Evolutionary conservation across 208 protist species (phyloP).

Genomic region (Strigomonas culicis): DNA sequence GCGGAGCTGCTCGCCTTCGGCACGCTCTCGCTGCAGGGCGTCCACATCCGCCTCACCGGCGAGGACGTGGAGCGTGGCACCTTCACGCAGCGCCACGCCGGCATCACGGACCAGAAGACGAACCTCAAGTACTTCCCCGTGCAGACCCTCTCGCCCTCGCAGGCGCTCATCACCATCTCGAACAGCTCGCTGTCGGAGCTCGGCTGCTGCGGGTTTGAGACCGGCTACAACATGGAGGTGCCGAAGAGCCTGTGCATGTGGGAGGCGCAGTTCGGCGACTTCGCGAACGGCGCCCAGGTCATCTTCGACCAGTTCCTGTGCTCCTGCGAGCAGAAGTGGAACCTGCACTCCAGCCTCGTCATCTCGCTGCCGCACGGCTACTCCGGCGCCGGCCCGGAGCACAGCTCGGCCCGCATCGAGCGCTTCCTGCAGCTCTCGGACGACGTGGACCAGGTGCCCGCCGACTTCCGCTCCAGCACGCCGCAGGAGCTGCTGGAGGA

Average conservation of each 20-base stretch:
- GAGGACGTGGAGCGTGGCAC: slow-evolving; percentile 99
- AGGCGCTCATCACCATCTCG: slow-evolving; percentile 87
- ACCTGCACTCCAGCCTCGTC: slow-evolving; percentile 89
- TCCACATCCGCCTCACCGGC: slow-evolving; percentile 91
- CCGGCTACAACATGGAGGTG: slow-evolving; percentile 95
- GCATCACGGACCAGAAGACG: slow-evolving; percentile 94
- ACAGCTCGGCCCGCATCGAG: slow-evolving; percentile 97
- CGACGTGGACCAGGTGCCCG: slow-evolving; percentile 79
- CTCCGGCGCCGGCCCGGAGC: slow-evolving; percentile 97
- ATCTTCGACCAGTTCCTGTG: slow-evolving; percentile 98
- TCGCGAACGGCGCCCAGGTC: slow-evolving; percentile 98
- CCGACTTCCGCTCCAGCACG: slow-evolving; percentile 66
- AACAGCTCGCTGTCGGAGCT: slow-evolving; percentile 97
- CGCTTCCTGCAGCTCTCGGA: slow-evolving; percentile 97
- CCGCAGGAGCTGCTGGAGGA: slow-evolving; percentile 51
- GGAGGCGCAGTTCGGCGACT: slow-evolving; percentile 99
- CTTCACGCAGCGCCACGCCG: slow-evolving; percentile 97
- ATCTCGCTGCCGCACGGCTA: slow-evolving; percentile 99
- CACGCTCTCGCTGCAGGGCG: slow-evolving; percentile 90
- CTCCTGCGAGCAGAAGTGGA: slow-evolving; percentile 97
- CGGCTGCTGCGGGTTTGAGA: slow-evolving; percentile 97
- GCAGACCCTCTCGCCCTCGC: slow-evolving; percentile 53
- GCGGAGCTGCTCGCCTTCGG: slow-evolving; percentile 95
- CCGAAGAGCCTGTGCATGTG: slow-evolving; percentile 96
- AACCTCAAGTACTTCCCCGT: slow-evolving; percentile 88